phyloP scores from a whole-genome alignment of 805 yeast genomes.

The Pichia exigua region DNA sequence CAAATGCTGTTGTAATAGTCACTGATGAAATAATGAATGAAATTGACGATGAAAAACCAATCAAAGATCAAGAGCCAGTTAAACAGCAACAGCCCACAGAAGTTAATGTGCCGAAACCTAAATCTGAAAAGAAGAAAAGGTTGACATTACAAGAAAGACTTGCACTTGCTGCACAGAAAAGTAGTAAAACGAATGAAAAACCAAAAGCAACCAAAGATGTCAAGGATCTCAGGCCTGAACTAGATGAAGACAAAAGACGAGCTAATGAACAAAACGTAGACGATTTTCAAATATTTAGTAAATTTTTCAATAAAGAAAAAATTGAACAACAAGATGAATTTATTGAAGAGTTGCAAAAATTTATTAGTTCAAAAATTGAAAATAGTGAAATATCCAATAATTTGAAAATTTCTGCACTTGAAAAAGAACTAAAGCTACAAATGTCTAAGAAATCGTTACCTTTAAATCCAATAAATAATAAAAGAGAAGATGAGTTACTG shows the following conservation, averaged over 20 bases:
- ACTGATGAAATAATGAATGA: neutral
- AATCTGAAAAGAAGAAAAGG: conserved; percentile 33
- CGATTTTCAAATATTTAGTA: neutral
- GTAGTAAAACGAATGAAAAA: conserved; percentile 1
- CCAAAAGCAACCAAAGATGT: neutral
- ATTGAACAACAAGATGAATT: neutral
- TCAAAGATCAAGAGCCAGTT: neutral
- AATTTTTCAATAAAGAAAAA: neutral
- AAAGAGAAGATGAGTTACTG: neutral
- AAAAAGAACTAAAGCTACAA: neutral
- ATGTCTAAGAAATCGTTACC: neutral
- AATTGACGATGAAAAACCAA: neutral
- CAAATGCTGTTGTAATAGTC: neutral
- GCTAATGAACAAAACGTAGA: neutral
- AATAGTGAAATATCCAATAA: neutral
- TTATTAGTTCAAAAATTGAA: neutral
- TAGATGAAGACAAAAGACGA: neutral
- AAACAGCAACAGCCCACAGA: neutral
- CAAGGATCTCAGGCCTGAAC: neutral
- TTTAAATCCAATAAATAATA: neutral
- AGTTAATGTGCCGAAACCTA: neutral
- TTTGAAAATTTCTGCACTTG: conserved; percentile 1
- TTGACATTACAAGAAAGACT: conserved; percentile 78
- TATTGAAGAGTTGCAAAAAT: neutral
- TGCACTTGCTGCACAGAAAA: conserved; percentile 62